Evolutionary conservation across 345 rosid species (phyloP), one percentile per base, ranked within the genome.

Genomic region (Triadica sebifera): DNA sequence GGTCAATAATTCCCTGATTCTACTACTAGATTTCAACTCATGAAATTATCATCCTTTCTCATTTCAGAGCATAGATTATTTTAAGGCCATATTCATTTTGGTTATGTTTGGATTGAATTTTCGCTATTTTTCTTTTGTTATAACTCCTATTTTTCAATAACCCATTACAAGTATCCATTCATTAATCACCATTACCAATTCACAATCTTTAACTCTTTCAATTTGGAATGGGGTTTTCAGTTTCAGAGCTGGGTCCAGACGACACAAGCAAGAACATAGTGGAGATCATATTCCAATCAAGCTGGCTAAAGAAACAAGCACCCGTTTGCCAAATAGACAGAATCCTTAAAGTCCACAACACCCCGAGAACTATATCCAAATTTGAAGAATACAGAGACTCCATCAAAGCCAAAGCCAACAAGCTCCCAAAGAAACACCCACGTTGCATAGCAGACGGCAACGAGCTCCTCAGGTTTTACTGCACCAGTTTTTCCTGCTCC

Each of bases 251-350:
- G 73, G 85, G 89, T 53, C 81, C 87, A 2, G 90, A 86, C 67
- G 96, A 91, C 70, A 86, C 93, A 57, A 89, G 96, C 90, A 89
- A 89, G 89, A 88, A 89, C 89, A 89, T 91, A 74, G 93, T 89
- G 79, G 96, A 91, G 78, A 91, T 91, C 84, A 91, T 91, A 75
- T 91, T 91, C 88, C 90, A 91, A 56, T 91, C 96, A 69, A 91
- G 96, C 84, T 89, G 96, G 96, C 76, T 91, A 56, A 91, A 87
- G 86, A 89, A 89, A 74, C 82, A 89, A 68, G 61, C 83, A 17
- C 89, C 96, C 16, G 71, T 88, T 74, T 89, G 90, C 84, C 78
- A 84, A 74, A 91, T 91, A 13, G 90, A 87, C 49, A 77, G 96
- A 61, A 88, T 89, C 79, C 93, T 91, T 69, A 91, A 88, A 72